These are phyloP conservation scores for Camelina neglecta DNA, from an alignment of 345 rosid species.

Conservation along the genomic window DNA sequence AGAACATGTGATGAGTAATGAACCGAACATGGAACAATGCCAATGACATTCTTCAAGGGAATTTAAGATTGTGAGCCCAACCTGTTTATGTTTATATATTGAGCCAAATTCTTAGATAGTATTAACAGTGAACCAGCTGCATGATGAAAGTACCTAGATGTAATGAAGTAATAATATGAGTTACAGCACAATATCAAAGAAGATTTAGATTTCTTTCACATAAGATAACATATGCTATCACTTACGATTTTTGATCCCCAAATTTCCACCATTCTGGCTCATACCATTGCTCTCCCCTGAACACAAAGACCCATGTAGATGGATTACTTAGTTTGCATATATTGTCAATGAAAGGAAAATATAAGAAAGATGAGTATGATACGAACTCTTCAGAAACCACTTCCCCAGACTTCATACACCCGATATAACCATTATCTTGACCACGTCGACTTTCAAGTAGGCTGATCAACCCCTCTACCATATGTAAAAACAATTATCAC, in stretches of 20 bases:
- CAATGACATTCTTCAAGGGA: constrained; percentile 15
- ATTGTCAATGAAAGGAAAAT: not conserved
- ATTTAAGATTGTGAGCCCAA: constrained; percentile 20
- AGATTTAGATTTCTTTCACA: constrained; percentile 2
- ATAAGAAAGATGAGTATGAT: constrained; percentile 27
- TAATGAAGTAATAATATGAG: constrained; percentile 16
- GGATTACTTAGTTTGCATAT: not conserved
- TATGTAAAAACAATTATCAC: constrained; percentile 28
- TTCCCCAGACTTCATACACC: constrained; percentile 98
- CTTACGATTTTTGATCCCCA: constrained; percentile 95
- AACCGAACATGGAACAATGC: constrained; percentile 6
- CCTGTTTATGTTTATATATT: constrained; percentile 90
- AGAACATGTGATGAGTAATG: not conserved
- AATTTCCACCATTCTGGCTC: constrained; percentile 99
- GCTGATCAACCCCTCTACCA: constrained; percentile 78
- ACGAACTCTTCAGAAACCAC: constrained; percentile 77
- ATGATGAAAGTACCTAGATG: constrained; percentile 87
- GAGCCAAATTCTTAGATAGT: constrained; percentile 85
- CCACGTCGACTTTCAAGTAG: constrained; percentile 71
- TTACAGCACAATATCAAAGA: constrained; percentile 5
- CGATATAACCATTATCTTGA: constrained; percentile 81
- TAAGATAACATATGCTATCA: constrained; percentile 29
- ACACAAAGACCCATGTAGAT: constrained; percentile 37
- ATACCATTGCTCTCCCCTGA: constrained; percentile 89
- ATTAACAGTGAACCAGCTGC: constrained; percentile 73